phyloP scores from a whole-genome alignment of 1,284 basidiomycete species.

The Mrakiaceae sp. region DNA sequence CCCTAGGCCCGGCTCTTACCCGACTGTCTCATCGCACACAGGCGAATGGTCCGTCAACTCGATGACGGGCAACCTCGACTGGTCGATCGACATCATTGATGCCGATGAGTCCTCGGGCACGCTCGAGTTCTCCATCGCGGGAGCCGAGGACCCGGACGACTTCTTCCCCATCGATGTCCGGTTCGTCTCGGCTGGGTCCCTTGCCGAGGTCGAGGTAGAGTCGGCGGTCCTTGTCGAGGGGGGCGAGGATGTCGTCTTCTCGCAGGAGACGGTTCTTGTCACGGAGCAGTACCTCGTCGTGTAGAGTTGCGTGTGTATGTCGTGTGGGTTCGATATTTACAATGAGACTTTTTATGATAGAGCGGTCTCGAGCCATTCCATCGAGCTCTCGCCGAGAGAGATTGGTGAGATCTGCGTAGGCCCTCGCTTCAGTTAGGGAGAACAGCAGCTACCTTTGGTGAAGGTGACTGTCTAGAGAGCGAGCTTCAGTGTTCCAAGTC shows the following conservation, averaged over 20 bases:
- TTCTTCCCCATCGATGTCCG: conserved; percentile 88
- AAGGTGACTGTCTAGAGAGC: too few species aligned
- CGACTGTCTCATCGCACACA: conserved; percentile 60
- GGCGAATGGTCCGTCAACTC: conserved; percentile 73
- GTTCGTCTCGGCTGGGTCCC: conserved; percentile 59
- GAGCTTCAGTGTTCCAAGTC: too few species aligned
- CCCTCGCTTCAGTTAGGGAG: too few species aligned
- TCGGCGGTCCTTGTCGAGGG: conserved; percentile 48
- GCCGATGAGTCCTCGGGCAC: conserved; percentile 54
- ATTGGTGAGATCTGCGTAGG: too few species aligned
- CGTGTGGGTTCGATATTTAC: too few species aligned
- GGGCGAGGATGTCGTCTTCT: conserved; percentile 55
- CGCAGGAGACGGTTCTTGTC: conserved; percentile 60
- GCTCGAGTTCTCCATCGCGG: conserved; percentile 75
- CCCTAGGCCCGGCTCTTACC: conserved; percentile 63
- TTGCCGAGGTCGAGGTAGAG: conserved; percentile 55
- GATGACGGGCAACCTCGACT: conserved; percentile 65
- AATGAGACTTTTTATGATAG: too few species aligned
- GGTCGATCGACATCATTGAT: conserved; percentile 50
- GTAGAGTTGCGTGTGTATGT: conserved; percentile 14
- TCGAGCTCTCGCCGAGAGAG: too few species aligned
- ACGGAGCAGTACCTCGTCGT: conserved; percentile 54
- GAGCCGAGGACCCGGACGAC: conserved; percentile 59
- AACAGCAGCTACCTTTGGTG: too few species aligned
- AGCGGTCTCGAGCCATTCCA: too few species aligned